A percentile compares a stretch with the other conserved stretches of the same genome.
These are phyloP conservation scores for Alternaria ventricosa DNA, from an alignment of 2,329 filamentous ascomycete species.

Conservation along the genomic window DNA sequence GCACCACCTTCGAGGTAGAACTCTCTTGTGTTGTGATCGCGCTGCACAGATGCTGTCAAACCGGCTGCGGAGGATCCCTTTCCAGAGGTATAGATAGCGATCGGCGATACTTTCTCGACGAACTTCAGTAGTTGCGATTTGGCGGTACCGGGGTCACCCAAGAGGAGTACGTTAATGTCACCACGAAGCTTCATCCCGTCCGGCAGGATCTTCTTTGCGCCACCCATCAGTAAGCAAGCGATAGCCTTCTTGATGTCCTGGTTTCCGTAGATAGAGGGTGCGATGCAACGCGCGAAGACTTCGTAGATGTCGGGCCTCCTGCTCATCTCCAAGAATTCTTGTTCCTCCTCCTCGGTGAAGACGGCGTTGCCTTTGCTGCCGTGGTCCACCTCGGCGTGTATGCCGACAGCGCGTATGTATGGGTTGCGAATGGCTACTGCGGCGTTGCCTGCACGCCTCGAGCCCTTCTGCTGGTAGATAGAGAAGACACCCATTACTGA, in stretches of 20 bases:
- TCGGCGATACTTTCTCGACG: slow-evolving; percentile 93
- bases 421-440: slow-evolving; percentile 96
- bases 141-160: slow-evolving; percentile 96
- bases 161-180: slow-evolving; percentile 95
- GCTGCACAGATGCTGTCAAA: slow-evolving; percentile 95
- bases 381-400: slow-evolving; percentile 88
- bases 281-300: slow-evolving; percentile 88
- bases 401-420: slow-evolving; percentile 90
- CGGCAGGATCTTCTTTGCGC: slow-evolving; percentile 95
- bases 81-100: slow-evolving; percentile 97
- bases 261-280: slow-evolving; percentile 97
- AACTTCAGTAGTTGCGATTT: slow-evolving; percentile 98
- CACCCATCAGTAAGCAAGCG: slow-evolving; percentile 88
- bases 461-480: slow-evolving; percentile 92
- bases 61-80: slow-evolving; percentile 97
- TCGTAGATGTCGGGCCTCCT: slow-evolving; percentile 91
- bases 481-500: slow-evolving; percentile 97
- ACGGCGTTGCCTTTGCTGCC: slow-evolving; percentile 82
- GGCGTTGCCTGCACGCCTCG: slow-evolving; percentile 74
- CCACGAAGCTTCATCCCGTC: slow-evolving; percentile 98
- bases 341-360: slow-evolving; percentile 95
- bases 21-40: slow-evolving; percentile 88
- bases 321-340: slow-evolving; percentile 93
- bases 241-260: slow-evolving; percentile 97
- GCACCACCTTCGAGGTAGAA: slow-evolving; percentile 98